Percentiles rank a stretch among this genome's conserved stretches.
phyloP scores from a whole-genome alignment of 2,329 filamentous ascomycete species.

The Chaetothyriales sp. region DNA sequence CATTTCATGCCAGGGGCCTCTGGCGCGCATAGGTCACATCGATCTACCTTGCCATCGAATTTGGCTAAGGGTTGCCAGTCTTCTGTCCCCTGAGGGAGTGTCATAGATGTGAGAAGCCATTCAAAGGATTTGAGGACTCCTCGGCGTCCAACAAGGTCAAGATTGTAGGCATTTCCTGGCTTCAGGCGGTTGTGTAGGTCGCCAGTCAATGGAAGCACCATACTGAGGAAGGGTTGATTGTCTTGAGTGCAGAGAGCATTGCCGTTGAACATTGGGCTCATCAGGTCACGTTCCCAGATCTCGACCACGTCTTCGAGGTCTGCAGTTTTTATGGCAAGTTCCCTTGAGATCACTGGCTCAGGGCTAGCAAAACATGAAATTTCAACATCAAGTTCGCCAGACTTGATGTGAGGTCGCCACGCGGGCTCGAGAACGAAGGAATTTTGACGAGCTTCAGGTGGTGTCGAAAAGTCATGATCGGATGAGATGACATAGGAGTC shows the following conservation, averaged over 20 bases:
- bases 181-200: background rate
- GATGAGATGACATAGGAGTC: slow-evolving; percentile 45
- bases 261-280: background rate
- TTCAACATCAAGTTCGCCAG: slow-evolving; percentile 1
- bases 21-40: slow-evolving; percentile 7
- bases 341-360: background rate
- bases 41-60: background rate
- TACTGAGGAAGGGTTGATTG: background rate
- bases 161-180: background rate
- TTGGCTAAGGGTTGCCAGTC: background rate
- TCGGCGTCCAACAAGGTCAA: background rate
- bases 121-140: background rate
- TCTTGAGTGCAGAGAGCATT: background rate
- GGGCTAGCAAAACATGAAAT: background rate
- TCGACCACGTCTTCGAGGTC: background rate
- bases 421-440: slow-evolving; percentile 32
- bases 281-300: background rate
- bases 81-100: background rate
- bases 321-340: background rate
- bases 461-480: slow-evolving; percentile 31
- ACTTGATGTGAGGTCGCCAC: slow-evolving; percentile 28
- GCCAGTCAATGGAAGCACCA: background rate
- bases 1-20: slow-evolving; percentile 5
- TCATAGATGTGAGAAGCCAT: background rate
- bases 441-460: slow-evolving; percentile 31